These are phyloP conservation scores for Cryptococcus sp. DNA, from an alignment of 1,284 basidiomycete genomes.

Conservation along the genomic window DNA sequence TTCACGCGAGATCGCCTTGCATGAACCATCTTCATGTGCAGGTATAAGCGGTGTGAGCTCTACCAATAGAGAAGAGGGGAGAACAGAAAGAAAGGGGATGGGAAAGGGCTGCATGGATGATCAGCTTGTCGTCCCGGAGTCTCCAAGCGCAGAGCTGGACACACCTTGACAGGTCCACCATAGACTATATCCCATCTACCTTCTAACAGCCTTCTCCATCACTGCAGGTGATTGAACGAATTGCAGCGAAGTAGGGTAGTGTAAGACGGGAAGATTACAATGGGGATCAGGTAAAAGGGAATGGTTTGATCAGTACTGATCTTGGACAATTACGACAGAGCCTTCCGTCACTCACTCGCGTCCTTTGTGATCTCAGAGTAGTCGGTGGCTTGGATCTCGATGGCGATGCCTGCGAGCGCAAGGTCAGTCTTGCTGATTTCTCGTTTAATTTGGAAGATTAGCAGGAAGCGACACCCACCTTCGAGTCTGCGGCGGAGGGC, in stretches of 20 bases:
- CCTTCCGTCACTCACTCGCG: constrained; percentile 62
- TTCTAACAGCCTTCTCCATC: constrained; percentile 44
- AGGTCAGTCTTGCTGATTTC: constrained; percentile 2
- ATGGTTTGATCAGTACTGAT: background rate
- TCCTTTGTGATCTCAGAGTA: constrained; percentile 73
- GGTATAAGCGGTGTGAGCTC: background rate
- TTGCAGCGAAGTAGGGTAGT: background rate
- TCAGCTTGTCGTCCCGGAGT: background rate
- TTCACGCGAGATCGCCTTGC: background rate
- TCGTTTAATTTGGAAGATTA: constrained; percentile 1
- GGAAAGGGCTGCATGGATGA: background rate
- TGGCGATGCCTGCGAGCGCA: constrained; percentile 39
- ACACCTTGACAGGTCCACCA: background rate
- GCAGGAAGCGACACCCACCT: constrained; percentile 28
- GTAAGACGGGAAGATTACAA: background rate
- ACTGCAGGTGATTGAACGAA: constrained; percentile 19
- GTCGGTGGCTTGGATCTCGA: constrained; percentile 86
- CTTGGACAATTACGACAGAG: background rate
- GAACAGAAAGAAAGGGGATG: background rate
- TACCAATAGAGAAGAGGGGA: background rate
- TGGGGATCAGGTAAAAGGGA: background rate
- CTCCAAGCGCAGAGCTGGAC: no score
- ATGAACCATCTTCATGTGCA: background rate
- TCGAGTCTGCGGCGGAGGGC: constrained; percentile 70
- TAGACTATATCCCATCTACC: constrained; percentile 20